phyloP scores from a whole-genome alignment of 2,329 filamentous ascomycete genomes.

The Arthrocladium fulminans region DNA sequence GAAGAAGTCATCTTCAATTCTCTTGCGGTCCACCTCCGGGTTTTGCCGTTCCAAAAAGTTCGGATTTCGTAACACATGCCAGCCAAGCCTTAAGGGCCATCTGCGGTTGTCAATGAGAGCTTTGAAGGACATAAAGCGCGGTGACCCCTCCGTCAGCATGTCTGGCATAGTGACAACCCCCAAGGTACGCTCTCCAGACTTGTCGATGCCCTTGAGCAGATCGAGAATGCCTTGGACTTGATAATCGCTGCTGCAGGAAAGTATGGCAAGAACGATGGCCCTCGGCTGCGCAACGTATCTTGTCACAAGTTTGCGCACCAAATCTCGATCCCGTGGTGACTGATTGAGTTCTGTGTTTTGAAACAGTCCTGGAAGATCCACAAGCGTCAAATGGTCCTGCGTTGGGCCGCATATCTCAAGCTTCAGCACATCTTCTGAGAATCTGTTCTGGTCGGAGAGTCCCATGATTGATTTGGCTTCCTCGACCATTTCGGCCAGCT shows the following conservation, averaged over 20 bases:
- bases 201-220: slow-evolving; percentile 33
- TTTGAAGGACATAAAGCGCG: slow-evolving; percentile 22
- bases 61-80: slow-evolving; percentile 42
- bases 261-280: slow-evolving; percentile 52
- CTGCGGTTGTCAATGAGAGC: slow-evolving; percentile 24
- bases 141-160: slow-evolving; percentile 24
- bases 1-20: slow-evolving; percentile 29
- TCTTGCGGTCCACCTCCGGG: slow-evolving; percentile 22
- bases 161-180: slow-evolving; percentile 34
- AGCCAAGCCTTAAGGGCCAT: slow-evolving; percentile 36
- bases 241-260: slow-evolving; percentile 43
- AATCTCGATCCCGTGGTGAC: slow-evolving; percentile 44
- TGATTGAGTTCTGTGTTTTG: slow-evolving; percentile 47
- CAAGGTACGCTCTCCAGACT: slow-evolving; percentile 26
- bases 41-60: slow-evolving; percentile 28
- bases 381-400: slow-evolving; percentile 51
- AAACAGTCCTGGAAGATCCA: slow-evolving; percentile 54
- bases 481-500: slow-evolving; percentile 43
- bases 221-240: slow-evolving; percentile 51
- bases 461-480: slow-evolving; percentile 47
- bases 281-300: slow-evolving; percentile 49
- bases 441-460: slow-evolving; percentile 29
- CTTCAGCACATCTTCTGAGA: slow-evolving; percentile 46
- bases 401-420: slow-evolving; percentile 53
- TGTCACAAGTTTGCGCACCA: slow-evolving; percentile 41